phyloP scores from a whole-genome alignment of 257 asterid species.

The Nicotiana obtusifolia region DNA sequence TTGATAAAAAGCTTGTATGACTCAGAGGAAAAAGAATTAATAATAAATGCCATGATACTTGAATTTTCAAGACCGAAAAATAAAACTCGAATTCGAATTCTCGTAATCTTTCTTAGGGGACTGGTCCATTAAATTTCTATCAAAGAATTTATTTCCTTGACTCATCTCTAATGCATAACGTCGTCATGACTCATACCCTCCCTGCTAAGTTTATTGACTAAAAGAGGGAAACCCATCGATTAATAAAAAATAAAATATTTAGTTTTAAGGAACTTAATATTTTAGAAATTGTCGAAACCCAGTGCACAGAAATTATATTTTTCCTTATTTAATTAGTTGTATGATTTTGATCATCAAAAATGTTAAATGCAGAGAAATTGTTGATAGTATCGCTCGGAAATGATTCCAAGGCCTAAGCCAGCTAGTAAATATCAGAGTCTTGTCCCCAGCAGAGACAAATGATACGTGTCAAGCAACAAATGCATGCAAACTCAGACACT shows the following conservation, averaged over 20 bases:
- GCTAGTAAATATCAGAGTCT: background rate
- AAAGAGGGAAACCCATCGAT: background rate
- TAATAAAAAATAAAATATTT: too few species aligned
- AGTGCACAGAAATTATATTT: too few species aligned
- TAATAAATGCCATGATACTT: background rate
- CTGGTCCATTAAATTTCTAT: background rate
- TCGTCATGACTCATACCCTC: background rate
- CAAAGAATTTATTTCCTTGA: background rate
- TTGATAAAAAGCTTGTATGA: background rate
- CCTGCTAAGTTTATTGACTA: background rate
- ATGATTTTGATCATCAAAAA: too few species aligned
- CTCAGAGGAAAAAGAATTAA: background rate
- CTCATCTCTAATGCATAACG: background rate
- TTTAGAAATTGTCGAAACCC: too few species aligned
- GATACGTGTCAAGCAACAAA: conserved; percentile 34
- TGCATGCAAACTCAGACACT: conserved; percentile 26
- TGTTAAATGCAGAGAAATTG: too few species aligned
- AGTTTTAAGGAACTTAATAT: too few species aligned
- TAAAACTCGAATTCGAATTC: background rate
- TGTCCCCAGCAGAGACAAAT: background rate
- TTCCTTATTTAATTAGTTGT: too few species aligned
- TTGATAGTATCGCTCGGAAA: background rate
- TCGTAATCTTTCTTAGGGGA: background rate
- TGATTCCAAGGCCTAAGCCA: background rate
- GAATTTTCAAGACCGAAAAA: background rate